Conservation (phyloP, 345 rosid genomes). For the Gossypium australe region DNA sequence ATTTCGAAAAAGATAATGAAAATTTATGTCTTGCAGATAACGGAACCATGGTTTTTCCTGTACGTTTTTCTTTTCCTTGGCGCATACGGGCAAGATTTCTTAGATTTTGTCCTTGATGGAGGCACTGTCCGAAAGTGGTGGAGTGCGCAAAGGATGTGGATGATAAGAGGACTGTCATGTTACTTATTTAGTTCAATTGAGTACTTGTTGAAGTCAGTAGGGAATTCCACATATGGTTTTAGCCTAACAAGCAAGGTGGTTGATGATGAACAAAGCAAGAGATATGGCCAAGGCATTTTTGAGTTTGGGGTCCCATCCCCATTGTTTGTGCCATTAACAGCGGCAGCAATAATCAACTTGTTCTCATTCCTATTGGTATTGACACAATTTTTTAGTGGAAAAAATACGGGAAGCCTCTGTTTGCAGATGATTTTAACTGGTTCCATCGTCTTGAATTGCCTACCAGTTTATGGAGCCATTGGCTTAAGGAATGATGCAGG, state of each 20-base stretch:
- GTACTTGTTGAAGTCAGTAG: slow-evolving; percentile 38
- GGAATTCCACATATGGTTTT: slow-evolving; percentile 42
- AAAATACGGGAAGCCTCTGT: slow-evolving; percentile 17
- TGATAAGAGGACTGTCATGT: slow-evolving; percentile 42
- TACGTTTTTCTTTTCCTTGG: slow-evolving; percentile 53
- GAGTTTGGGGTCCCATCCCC: slow-evolving; percentile 55
- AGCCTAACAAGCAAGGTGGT: slow-evolving; percentile 51
- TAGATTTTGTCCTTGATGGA: slow-evolving; percentile 31
- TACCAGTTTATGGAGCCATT: slow-evolving; percentile 62
- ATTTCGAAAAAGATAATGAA: no score
- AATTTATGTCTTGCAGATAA: background rate
- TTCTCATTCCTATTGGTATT: slow-evolving; percentile 32
- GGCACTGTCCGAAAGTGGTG: slow-evolving; percentile 55
- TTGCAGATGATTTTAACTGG: slow-evolving; percentile 41
- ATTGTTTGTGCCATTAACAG: slow-evolving; percentile 37
- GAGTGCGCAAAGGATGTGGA: slow-evolving; percentile 62
- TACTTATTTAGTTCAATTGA: slow-evolving; percentile 32
- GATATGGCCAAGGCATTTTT: slow-evolving; percentile 43
- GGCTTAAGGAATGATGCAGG: slow-evolving; percentile 53
- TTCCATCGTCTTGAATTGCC: slow-evolving; percentile 40
- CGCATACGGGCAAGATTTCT: slow-evolving; percentile 44
- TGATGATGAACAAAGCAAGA: slow-evolving; percentile 42
- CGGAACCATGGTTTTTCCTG: slow-evolving; percentile 53
- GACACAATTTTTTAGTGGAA: background rate
- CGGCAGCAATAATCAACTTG: slow-evolving; percentile 48